These are phyloP conservation scores for Polygonum aviculare DNA, from an alignment of 148 eudicot species.

Conservation along the genomic window DNA sequence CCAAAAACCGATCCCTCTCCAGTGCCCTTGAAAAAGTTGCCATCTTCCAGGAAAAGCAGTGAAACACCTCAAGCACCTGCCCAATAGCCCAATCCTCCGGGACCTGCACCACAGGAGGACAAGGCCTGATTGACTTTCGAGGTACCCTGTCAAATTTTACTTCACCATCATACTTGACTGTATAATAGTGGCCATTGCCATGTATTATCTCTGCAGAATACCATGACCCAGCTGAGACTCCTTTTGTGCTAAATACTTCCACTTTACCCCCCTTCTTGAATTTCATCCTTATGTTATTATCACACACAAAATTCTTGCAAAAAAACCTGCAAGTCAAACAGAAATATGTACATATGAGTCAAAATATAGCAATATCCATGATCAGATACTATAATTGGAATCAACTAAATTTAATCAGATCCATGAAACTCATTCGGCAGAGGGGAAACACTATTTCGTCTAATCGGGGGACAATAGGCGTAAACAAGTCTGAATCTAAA, in stretches of 20 bases:
- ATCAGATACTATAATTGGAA: constrained; percentile 6
- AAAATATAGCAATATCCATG: neutral
- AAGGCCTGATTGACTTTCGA: constrained; percentile 56
- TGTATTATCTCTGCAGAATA: constrained; percentile 46
- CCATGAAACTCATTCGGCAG: neutral
- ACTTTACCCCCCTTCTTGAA: constrained; percentile 62
- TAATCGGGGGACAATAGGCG: neutral
- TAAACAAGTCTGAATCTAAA: neutral
- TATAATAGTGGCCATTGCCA: constrained; percentile 43
- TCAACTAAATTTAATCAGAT: neutral
- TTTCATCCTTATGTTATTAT: constrained; percentile 33
- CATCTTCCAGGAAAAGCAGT: constrained; percentile 55
- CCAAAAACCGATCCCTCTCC: constrained; percentile 20
- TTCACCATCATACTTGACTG: constrained; percentile 34
- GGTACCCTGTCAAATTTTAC: constrained; percentile 29
- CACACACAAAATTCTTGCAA: constrained; percentile 16
- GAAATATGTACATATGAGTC: neutral
- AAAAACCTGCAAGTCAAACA: constrained; percentile 22
- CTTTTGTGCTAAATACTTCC: constrained; percentile 50
- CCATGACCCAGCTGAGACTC: constrained; percentile 73
- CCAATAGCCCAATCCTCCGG: constrained; percentile 37
- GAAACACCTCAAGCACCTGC: constrained; percentile 61
- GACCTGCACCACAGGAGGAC: constrained; percentile 48
- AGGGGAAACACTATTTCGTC: neutral
- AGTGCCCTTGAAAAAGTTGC: constrained; percentile 41